phyloP scores from a whole-genome alignment of 2,329 filamentous ascomycete species.

The Fusarium nisikadoi region DNA sequence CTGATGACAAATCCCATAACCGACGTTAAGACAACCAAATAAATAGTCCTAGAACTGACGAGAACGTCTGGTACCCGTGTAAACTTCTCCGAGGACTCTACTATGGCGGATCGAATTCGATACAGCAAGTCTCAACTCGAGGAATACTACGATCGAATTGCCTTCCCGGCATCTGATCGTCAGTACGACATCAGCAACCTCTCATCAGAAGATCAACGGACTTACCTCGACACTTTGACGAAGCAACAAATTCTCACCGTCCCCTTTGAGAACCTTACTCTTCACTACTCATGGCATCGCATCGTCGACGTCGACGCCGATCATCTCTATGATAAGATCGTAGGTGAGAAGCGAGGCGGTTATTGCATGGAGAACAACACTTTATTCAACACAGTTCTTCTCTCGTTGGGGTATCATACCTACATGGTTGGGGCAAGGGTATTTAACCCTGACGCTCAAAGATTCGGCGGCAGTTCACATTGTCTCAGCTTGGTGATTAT shows the following conservation, averaged over 20 bases:
- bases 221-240: neutral
- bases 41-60: neutral
- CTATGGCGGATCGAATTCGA: conserved; percentile 9
- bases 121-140: conserved; percentile 2
- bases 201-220: neutral
- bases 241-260: conserved; percentile 1
- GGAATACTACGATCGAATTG: conserved; percentile 17
- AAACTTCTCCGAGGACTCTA: neutral
- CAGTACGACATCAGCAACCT: neutral
- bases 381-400: conserved; percentile 19
- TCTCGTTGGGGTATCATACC: conserved; percentile 1
- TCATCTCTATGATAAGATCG: conserved; percentile 19
- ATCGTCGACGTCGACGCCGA: conserved; percentile 5
- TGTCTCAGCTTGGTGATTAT: conserved; percentile 19
- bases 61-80: no score
- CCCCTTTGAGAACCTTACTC: conserved; percentile 24
- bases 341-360: conserved; percentile 17
- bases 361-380: conserved; percentile 31
- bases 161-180: neutral
- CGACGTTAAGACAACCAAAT: neutral
- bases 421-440: conserved; percentile 18
- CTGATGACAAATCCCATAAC: neutral
- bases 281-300: conserved; percentile 26
- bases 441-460: neutral
- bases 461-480: conserved; percentile 3